Percentiles rank a stretch among this genome's conserved stretches.
These are phyloP conservation scores for Larix kaempferi DNA, from an alignment of 75 land plant species.

Conservation along the genomic window DNA sequence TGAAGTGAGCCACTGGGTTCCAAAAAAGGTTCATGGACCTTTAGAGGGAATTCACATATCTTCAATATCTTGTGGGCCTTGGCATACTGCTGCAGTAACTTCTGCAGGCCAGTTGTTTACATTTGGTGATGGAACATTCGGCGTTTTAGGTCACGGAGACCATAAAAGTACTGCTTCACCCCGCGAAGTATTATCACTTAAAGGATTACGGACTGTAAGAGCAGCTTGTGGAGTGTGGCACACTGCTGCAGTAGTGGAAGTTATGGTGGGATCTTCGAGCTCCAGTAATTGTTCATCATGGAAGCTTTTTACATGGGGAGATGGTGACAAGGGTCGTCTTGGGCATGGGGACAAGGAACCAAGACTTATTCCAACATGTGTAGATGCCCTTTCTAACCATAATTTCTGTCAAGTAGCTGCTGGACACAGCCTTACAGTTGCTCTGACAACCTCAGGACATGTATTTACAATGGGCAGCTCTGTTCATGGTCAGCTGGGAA, in stretches of 20 bases:
- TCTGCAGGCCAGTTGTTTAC: slow-evolving; percentile 88
- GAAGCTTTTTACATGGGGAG: slow-evolving; percentile 93
- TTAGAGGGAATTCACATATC: slow-evolving; percentile 76
- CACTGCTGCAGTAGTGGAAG: slow-evolving; percentile 89
- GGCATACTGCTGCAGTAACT: slow-evolving; percentile 90
- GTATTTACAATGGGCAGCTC: slow-evolving; percentile 91
- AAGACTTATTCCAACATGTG: slow-evolving; percentile 76
- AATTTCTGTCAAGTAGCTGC: slow-evolving; percentile 82
- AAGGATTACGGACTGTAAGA: slow-evolving; percentile 63
- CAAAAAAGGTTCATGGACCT: slow-evolving; percentile 65
- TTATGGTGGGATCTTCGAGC: slow-evolving; percentile 52
- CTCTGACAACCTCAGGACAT: slow-evolving; percentile 65
- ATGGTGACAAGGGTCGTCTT: slow-evolving; percentile 85
- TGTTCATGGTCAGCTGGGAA: slow-evolving; percentile 81
- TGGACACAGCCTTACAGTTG: slow-evolving; percentile 78
- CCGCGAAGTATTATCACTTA: slow-evolving; percentile 74
- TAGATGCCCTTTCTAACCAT: slow-evolving; percentile 68
- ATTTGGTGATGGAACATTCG: slow-evolving; percentile 94
- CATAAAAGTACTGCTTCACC: slow-evolving; percentile 45
- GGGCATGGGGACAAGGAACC: slow-evolving; percentile 90
- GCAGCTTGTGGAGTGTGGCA: slow-evolving; percentile 97
- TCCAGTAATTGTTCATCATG: slow-evolving; percentile 61
- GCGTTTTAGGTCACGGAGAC: slow-evolving; percentile 83
- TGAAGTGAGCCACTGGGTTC: slow-evolving; percentile 82
- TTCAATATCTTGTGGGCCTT: slow-evolving; percentile 81